A percentile compares a stretch with the other conserved stretches of the same genome.
phyloP scores from a whole-genome alignment of 768 basidiomycete species.

The Pholiota conissans region DNA sequence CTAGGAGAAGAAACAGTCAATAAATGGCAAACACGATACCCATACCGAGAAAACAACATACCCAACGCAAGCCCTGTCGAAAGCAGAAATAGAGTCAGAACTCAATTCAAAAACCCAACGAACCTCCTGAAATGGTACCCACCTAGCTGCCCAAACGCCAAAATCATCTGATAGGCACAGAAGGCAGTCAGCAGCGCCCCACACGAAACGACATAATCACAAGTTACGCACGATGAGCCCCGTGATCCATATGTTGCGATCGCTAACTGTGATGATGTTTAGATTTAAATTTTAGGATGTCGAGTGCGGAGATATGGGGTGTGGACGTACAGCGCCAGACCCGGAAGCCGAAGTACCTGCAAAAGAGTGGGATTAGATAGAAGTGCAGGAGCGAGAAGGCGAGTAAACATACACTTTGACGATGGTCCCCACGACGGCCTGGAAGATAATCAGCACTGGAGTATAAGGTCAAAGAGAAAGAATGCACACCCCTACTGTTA shows the following conservation, averaged over 20 bases:
- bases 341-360: slow-evolving; percentile 55
- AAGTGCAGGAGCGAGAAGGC: slow-evolving; percentile 22
- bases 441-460: background rate
- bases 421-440: slow-evolving; percentile 57
- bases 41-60: slow-evolving; percentile 19
- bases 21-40: background rate
- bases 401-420: slow-evolving; percentile 46
- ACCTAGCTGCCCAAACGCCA: slow-evolving; percentile 55
- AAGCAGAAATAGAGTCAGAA: background rate
- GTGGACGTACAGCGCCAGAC: slow-evolving; percentile 61
- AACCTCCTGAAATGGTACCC: slow-evolving; percentile 3
- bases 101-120: background rate
- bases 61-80: slow-evolving; percentile 37
- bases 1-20: slow-evolving; percentile 22
- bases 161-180: slow-evolving; percentile 34
- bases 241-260: slow-evolving; percentile 52
- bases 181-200: background rate
- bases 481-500: slow-evolving; percentile 39
- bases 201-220: background rate
- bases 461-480: background rate
- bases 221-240: slow-evolving; percentile 48
- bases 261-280: slow-evolving; percentile 46
- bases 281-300: background rate
- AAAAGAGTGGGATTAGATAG: background rate
- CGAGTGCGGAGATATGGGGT: background rate